Percentiles rank a stretch among this genome's conserved stretches.
Conservation (phyloP, 352 stramenopile genomes). For the Phytophthora vignae region DNA sequence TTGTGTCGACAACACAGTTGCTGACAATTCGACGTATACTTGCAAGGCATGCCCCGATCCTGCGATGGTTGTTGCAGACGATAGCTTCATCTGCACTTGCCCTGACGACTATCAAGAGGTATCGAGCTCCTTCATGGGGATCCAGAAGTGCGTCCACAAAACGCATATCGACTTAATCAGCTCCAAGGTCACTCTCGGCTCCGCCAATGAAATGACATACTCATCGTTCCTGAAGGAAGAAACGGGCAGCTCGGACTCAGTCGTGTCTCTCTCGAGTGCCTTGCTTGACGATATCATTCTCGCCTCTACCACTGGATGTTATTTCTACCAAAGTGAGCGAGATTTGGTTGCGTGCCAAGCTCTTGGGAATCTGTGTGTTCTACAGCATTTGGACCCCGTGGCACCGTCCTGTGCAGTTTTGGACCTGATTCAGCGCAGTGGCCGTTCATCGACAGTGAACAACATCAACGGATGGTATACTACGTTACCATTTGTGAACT, state of each 20-base stretch:
- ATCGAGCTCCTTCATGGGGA: constrained; percentile 45
- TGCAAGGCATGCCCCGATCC: constrained; percentile 84
- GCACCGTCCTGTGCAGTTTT: constrained; percentile 80
- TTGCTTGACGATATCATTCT: constrained; percentile 87
- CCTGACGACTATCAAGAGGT: constrained; percentile 60
- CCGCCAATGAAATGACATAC: constrained; percentile 47
- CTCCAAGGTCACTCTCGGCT: constrained; percentile 54
- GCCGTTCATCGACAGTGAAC: constrained; percentile 54
- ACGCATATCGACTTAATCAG: constrained; percentile 59
- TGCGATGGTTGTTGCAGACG: constrained; percentile 69
- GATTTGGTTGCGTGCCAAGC: constrained; percentile 86
- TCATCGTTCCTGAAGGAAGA: constrained; percentile 53
- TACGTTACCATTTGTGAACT: constrained; percentile 92
- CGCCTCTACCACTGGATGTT: constrained; percentile 79
- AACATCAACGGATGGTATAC: constrained; percentile 68
- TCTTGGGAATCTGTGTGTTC: constrained; percentile 93
- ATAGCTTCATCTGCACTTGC: constrained; percentile 64
- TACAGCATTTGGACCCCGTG: constrained; percentile 88
- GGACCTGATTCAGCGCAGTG: constrained; percentile 70
- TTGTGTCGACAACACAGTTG: constrained; percentile 54
- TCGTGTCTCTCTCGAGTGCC: constrained; percentile 54
- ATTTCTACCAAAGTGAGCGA: constrained; percentile 82
- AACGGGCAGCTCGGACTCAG: constrained; percentile 32
- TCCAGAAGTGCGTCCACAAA: constrained; percentile 52
- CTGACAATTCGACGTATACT: constrained; percentile 39